phyloP scores from a whole-genome alignment of 2,329 filamentous ascomycete species.

The Aspergillus versicolor region DNA sequence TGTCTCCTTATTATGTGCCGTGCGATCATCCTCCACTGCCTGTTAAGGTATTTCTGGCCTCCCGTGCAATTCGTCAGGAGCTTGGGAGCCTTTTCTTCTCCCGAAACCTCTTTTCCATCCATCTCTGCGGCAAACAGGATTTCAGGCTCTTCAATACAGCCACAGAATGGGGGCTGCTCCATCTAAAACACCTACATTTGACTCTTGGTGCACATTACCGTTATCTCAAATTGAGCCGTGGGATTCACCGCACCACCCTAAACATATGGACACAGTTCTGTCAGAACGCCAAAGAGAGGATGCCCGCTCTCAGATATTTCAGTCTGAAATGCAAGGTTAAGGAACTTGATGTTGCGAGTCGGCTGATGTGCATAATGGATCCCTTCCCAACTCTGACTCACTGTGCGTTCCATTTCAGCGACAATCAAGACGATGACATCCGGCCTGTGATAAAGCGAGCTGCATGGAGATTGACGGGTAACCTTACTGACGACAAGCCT shows the following conservation, averaged over 20 bases:
- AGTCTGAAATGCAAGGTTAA: constrained; percentile 25
- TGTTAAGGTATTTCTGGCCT: constrained; percentile 15
- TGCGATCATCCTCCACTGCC: constrained; percentile 23
- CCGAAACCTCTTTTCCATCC: constrained; percentile 17
- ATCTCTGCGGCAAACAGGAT: constrained; percentile 16
- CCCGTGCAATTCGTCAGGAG: constrained; percentile 16
- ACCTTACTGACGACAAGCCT: constrained; percentile 2
- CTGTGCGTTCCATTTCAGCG: constrained; percentile 23
- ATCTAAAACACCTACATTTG: constrained; percentile 20
- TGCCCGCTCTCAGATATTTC: constrained; percentile 21
- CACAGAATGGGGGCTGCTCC: constrained; percentile 14
- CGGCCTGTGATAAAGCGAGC: constrained; percentile 15
- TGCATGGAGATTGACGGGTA: constrained; percentile 18
- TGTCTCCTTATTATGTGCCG: constrained; percentile 3
- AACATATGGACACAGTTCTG: constrained; percentile 24
- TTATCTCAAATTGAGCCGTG: constrained; percentile 15
- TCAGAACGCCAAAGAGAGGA: constrained; percentile 3
- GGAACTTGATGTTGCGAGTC: constrained; percentile 17
- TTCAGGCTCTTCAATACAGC: constrained; percentile 13
- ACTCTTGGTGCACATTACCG: constrained; percentile 21
- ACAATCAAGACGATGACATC: constrained; percentile 14
- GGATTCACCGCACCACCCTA: constrained; percentile 15
- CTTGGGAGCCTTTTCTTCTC: constrained; percentile 18
- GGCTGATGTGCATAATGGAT: constrained; percentile 18
- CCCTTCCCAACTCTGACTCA: constrained; percentile 21